These are phyloP conservation scores for Trypanosoma congolense DNA, from an alignment of 208 protist species.

Conservation along the genomic window DNA sequence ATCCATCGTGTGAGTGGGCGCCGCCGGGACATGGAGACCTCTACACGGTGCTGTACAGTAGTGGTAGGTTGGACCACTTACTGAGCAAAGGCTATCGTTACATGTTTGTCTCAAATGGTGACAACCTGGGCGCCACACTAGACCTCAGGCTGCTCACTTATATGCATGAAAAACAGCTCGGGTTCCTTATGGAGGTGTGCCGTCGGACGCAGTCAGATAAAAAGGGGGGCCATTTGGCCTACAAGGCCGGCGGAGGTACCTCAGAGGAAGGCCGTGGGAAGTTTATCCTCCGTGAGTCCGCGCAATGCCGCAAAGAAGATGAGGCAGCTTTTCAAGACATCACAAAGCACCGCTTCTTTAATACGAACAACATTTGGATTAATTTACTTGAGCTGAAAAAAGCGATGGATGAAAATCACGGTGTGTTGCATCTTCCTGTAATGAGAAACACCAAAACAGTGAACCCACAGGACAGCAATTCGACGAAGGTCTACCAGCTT, in stretches of 20 bases:
- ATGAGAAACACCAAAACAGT: constrained; percentile 86
- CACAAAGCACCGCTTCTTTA: constrained; percentile 97
- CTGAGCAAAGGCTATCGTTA: constrained; percentile 90
- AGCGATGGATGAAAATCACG: constrained; percentile 51
- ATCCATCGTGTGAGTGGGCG: constrained; percentile 86
- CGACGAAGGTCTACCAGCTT: constrained; percentile 77
- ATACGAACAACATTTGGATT: constrained; percentile 99
- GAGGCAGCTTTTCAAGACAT: constrained; percentile 95
- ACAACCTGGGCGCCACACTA: constrained; percentile 97
- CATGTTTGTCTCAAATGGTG: constrained; percentile 98
- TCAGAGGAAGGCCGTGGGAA: constrained; percentile 6
- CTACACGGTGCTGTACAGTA: constrained; percentile 92
- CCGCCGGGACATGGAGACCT: constrained; percentile 99
- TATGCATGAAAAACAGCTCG: constrained; percentile 64
- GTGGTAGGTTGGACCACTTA: constrained; percentile 84
- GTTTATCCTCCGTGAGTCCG: constrained; percentile 87
- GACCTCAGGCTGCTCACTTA: constrained; percentile 84
- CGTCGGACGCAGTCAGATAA: constrained; percentile 87
- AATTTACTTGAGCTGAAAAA: constrained; percentile 83
- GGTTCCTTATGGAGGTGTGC: constrained; percentile 92
- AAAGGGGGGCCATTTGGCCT: constrained; percentile 91
- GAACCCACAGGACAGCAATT: constrained; percentile 57
- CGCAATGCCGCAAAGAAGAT: constrained; percentile 86
- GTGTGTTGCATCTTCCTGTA: constrained; percentile 68
- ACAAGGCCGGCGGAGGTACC: constrained; percentile 6